Conservation (phyloP, 495 filamentous ascomycete species). For the Xylaria bambusicola region DNA sequence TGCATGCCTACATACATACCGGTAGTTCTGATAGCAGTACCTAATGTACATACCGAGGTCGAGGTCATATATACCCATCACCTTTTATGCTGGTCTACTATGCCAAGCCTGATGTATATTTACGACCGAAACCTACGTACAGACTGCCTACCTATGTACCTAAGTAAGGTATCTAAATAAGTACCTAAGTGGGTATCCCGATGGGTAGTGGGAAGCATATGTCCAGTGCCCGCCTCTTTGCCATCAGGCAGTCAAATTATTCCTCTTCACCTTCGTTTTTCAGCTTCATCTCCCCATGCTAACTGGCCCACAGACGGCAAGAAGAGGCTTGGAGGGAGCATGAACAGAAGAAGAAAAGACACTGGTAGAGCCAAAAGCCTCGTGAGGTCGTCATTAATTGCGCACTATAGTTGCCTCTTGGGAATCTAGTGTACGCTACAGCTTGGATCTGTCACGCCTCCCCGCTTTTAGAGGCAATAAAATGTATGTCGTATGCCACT, state of each 20-base stretch:
- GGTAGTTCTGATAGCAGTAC: too few species aligned
- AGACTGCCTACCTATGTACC: too few species aligned
- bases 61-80: too few species aligned
- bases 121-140: too few species aligned
- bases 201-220: background rate
- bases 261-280: conserved; percentile 1
- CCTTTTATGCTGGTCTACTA: too few species aligned
- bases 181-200: too few species aligned
- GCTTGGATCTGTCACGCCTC: background rate
- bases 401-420: background rate
- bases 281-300: background rate
- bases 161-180: too few species aligned
- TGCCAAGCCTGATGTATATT: too few species aligned
- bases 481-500: background rate
- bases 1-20: too few species aligned
- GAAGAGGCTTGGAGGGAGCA: background rate
- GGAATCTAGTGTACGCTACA: background rate
- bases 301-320: conserved; percentile 9
- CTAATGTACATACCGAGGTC: too few species aligned
- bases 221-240: background rate
- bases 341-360: too few species aligned
- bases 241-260: background rate
- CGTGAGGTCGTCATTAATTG: background rate
- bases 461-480: conserved; percentile 15
- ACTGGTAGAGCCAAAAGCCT: background rate